phyloP scores from a whole-genome alignment of 176 grass and related monocot genomes.

The Echinochloa phyllopogon region DNA sequence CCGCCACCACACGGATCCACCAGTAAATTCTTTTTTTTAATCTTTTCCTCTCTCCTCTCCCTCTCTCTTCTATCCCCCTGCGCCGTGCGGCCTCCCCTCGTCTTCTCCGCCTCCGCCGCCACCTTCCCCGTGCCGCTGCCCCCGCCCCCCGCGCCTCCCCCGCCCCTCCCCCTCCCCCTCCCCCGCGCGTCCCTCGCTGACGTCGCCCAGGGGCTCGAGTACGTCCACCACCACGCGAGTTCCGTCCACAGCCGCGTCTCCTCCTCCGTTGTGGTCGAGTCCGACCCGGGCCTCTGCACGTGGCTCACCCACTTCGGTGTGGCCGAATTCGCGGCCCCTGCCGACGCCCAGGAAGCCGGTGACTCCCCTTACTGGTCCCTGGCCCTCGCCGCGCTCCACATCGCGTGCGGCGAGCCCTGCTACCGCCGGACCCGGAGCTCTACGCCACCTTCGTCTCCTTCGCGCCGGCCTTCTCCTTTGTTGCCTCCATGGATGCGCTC shows the following conservation, averaged over 20 bases:
- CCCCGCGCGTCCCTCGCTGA: too few species aligned
- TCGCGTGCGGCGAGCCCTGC: constrained; percentile 67
- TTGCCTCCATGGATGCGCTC: constrained; percentile 65
- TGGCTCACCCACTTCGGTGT: constrained; percentile 68
- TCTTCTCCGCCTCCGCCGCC: too few species aligned
- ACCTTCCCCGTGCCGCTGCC: too few species aligned
- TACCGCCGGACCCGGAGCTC: constrained; percentile 74
- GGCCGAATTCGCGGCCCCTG: constrained; percentile 70
- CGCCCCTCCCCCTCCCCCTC: too few species aligned
- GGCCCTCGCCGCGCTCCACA: constrained; percentile 67
- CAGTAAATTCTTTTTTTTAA: too few species aligned
- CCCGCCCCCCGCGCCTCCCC: too few species aligned
- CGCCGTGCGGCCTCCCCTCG: too few species aligned
- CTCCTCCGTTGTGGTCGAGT: constrained; percentile 48
- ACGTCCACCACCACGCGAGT: constrained; percentile 65
- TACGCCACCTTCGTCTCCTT: constrained; percentile 81
- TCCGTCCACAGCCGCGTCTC: constrained; percentile 57
- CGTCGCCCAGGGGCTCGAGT: constrained; percentile 68
- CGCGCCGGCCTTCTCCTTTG: constrained; percentile 42
- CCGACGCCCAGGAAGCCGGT: constrained; percentile 65
- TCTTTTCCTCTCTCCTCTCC: too few species aligned
- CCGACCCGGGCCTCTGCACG: constrained; percentile 63
- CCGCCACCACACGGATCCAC: too few species aligned
- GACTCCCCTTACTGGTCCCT: constrained; percentile 58
- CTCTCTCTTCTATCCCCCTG: too few species aligned